These are phyloP conservation scores for Backusella circina DNA, from an alignment of 192 early-diverging fungal species.

Conservation along the genomic window DNA sequence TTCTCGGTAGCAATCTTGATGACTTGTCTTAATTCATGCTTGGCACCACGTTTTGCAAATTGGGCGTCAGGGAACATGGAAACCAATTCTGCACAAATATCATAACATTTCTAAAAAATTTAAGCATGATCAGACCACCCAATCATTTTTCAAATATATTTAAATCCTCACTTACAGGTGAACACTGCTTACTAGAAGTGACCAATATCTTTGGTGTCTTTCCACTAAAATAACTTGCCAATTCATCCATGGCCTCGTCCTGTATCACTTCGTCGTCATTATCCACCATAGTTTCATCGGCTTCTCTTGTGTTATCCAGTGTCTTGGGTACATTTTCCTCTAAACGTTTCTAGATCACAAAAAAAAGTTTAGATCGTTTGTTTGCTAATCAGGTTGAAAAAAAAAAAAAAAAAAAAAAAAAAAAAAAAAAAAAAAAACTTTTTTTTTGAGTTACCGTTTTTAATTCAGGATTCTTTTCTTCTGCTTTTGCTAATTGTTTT, in stretches of 20 bases:
- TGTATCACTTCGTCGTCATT: slow-evolving; percentile 76
- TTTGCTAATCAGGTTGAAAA: no score
- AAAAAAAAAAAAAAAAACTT: no score
- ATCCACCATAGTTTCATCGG: slow-evolving; percentile 87
- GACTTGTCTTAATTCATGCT: slow-evolving; percentile 89
- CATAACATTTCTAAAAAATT: slow-evolving; percentile 54
- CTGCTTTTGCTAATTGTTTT: slow-evolving; percentile 70
- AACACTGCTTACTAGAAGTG: slow-evolving; percentile 76
- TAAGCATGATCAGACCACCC: neutral
- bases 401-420: no score
- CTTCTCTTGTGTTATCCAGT: slow-evolving; percentile 88
- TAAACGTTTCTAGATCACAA: slow-evolving; percentile 68
- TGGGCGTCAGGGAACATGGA: slow-evolving; percentile 89
- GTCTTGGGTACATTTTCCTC: slow-evolving; percentile 89
- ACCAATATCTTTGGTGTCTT: slow-evolving; percentile 88
- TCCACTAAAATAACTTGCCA: slow-evolving; percentile 88
- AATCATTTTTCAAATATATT: neutral
- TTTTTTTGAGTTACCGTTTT: slow-evolving; percentile 51
- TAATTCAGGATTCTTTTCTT: slow-evolving; percentile 78
- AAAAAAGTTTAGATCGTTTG: neutral
- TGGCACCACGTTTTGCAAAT: slow-evolving; percentile 81
- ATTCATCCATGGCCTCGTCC: slow-evolving; percentile 83
- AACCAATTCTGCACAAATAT: slow-evolving; percentile 87
- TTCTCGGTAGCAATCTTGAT: slow-evolving; percentile 85
- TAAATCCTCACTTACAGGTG: slow-evolving; percentile 39